Percentiles rank a stretch among this genome's conserved stretches.
phyloP scores from a whole-genome alignment of 2,329 filamentous ascomycete species.

The Penicillium polonicum region DNA sequence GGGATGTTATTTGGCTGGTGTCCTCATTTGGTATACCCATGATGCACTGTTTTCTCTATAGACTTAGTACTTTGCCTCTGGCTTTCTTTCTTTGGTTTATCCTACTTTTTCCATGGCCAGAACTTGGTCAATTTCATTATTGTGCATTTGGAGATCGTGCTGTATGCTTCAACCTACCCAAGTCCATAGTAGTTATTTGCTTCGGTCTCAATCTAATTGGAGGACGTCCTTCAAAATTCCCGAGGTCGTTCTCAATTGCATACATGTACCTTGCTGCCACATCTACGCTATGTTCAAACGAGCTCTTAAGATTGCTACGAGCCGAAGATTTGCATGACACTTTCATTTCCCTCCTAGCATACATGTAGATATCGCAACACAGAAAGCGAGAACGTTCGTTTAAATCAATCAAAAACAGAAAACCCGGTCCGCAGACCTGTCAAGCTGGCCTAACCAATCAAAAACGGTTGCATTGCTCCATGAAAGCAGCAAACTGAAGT shows the following conservation, averaged over 20 bases:
- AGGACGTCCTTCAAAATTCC: not conserved
- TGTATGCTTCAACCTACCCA: not conserved
- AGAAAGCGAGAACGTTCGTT: not conserved
- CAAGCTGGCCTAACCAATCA: not conserved
- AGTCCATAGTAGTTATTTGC: not conserved
- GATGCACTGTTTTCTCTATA: conserved; percentile 12
- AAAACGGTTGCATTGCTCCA: not conserved
- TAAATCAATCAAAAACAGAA: not conserved
- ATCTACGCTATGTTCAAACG: not conserved
- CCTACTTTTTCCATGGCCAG: not conserved
- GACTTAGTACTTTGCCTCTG: conserved; percentile 17
- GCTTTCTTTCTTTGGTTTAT: not conserved
- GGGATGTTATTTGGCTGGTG: conserved; percentile 7
- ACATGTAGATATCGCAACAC: not conserved
- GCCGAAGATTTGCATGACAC: not conserved
- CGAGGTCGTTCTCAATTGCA: not conserved
- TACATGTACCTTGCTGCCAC: too few species aligned
- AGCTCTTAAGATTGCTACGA: not conserved
- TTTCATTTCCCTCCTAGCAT: not conserved
- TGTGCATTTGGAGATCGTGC: not conserved
- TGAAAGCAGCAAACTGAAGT: not conserved
- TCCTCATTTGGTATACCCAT: conserved; percentile 4
- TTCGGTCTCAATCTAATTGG: not conserved
- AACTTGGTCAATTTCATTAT: not conserved
- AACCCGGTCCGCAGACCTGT: not conserved